These are phyloP conservation scores for Penstemon newberryi DNA, from an alignment of 257 asterid species.

Conservation along the genomic window DNA sequence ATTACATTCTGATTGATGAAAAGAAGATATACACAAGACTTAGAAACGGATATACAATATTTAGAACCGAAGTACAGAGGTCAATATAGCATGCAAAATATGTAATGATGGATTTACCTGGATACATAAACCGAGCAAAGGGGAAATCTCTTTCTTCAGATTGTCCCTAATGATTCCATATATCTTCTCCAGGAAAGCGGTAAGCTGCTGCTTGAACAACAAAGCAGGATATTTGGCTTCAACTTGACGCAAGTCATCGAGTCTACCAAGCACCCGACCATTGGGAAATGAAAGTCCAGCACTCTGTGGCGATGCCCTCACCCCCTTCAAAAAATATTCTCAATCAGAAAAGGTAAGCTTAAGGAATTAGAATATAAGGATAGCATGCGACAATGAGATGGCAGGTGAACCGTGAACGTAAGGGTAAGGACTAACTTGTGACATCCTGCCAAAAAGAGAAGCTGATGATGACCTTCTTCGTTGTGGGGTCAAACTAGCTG, in stretches of 20 bases:
- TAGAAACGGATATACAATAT: conserved; percentile 3
- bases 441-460: conserved; percentile 98
- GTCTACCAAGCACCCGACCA: conserved; percentile 81
- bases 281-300: conserved; percentile 83
- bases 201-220: conserved; percentile 98
- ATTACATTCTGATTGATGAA: too few species aligned
- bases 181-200: conserved; percentile 98
- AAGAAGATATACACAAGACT: conserved; percentile 1
- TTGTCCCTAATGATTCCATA: conserved; percentile 96
- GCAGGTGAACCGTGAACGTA: conserved; percentile 33
- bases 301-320: conserved; percentile 93
- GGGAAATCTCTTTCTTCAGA: conserved; percentile 95
- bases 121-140: conserved; percentile 91
- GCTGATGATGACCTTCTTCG: conserved; percentile 93
- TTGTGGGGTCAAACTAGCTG: conserved; percentile 94
- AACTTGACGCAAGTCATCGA: conserved; percentile 94
- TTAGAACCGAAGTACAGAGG: conserved; percentile 9
- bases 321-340: conserved; percentile 53
- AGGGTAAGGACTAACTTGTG: conserved; percentile 59
- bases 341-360: conserved; percentile 24
- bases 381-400: conserved; percentile 23
- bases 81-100: conserved; percentile 19
- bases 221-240: conserved; percentile 99
- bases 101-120: conserved; percentile 55
- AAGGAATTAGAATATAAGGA: conserved; percentile 21